Evolutionary conservation across 2,329 filamentous ascomycete species (phyloP).

Genomic region (Exutisphaerella laricina): DNA sequence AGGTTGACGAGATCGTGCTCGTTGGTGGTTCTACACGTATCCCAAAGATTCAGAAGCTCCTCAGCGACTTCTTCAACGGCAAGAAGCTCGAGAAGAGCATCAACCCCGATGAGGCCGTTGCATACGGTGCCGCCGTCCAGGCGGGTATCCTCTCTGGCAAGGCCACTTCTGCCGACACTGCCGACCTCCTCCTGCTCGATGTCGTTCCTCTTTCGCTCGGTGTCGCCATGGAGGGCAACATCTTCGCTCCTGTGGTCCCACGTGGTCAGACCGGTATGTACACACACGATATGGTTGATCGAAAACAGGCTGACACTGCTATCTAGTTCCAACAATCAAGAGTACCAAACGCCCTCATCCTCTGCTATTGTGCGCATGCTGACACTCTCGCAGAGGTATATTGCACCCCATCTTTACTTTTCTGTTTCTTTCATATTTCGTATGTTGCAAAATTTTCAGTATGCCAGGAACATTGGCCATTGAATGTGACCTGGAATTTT

Average conservation of each 20-base stretch:
- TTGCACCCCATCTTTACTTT: not conserved
- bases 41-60: conserved; percentile 96
- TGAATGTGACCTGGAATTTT: not conserved
- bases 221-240: conserved; percentile 99
- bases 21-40: conserved; percentile 99
- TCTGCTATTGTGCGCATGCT: not conserved
- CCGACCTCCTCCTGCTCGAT: conserved; percentile 91
- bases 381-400: conserved; percentile 4
- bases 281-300: not conserved
- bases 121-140: conserved; percentile 97
- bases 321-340: conserved; percentile 6
- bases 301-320: not conserved
- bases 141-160: conserved; percentile 98
- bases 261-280: conserved; percentile 40
- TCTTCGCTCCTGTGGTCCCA: conserved; percentile 89
- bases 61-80: conserved; percentile 97
- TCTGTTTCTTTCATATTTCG: not conserved
- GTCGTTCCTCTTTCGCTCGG: conserved; percentile 94
- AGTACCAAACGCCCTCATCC: not conserved
- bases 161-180: conserved; percentile 90
- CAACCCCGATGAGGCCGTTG: conserved; percentile 99
- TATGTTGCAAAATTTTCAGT: not conserved
- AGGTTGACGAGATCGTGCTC: conserved; percentile 96
- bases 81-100: conserved; percentile 99
- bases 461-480: not conserved